A percentile compares a stretch with the other conserved stretches of the same genome.
Conservation (phyloP, 106 monocot species). For the Phalaenopsis equestris region DNA sequence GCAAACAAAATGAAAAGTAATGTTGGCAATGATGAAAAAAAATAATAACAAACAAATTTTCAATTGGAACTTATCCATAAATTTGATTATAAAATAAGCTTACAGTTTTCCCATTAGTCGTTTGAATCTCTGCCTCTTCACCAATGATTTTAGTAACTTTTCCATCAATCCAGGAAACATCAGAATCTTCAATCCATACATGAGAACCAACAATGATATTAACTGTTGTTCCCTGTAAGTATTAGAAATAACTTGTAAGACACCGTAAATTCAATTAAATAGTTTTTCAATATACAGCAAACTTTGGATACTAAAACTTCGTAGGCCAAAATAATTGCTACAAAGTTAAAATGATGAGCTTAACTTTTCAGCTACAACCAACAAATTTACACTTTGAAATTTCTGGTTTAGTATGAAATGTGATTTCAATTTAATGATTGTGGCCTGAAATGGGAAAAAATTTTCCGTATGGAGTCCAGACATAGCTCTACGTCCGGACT, state of each 20-base stretch:
- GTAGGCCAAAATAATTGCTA: background rate
- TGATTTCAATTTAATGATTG: no score
- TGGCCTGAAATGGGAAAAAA: background rate
- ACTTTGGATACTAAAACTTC: slow-evolving; percentile 1
- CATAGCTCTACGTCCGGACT: no score
- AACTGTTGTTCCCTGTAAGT: slow-evolving; percentile 7
- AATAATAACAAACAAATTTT: background rate
- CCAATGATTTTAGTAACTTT: slow-evolving; percentile 60
- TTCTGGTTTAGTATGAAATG: no score
- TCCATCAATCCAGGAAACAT: slow-evolving; percentile 77
- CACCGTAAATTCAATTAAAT: background rate
- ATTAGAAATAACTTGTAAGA: background rate
- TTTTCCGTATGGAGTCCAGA: no score
- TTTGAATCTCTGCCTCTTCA: slow-evolving; percentile 54
- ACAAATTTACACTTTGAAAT: background rate
- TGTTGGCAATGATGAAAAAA: background rate
- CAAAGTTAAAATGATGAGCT: background rate
- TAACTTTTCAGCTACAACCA: background rate
- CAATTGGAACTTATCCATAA: background rate
- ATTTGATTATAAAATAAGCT: background rate
- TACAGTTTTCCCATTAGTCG: slow-evolving; percentile 67
- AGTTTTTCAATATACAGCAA: background rate
- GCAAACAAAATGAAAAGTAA: background rate
- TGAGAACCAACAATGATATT: slow-evolving; percentile 75
- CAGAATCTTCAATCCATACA: slow-evolving; percentile 82